Evolutionary conservation across 345 rosid species (phyloP), one percentile per base, ranked within the genome.

Genomic region (Salix suchowensis): DNA sequence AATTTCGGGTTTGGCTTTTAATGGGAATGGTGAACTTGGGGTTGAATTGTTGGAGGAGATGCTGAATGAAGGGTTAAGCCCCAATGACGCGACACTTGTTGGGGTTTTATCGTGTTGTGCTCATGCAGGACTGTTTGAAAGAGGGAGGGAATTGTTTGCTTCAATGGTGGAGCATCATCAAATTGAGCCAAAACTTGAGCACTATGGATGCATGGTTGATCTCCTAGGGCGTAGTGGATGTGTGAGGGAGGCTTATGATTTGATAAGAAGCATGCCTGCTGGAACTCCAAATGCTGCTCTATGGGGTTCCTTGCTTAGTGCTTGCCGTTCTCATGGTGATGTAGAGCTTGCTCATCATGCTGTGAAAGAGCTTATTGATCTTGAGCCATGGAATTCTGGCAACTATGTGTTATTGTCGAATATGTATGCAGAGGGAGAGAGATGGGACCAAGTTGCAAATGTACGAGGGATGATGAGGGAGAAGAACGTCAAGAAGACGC

Each of bases 171-270:
- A 32, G 70, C 67, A 15, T 30, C 79, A 87, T 74, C 65, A 74
- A 15, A 82, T 89, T 52, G 88, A 83, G 78, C 91, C 90, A 19
- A 86, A 83, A 74, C 82, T 83, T 1, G 97, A 86, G 83, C 97
- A 92, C 77, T 89, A 80, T 14, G 97, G 97, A 66, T 87, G 80
- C 14, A 85, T 92, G 97, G 90, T 89, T 76, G 95, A 92, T 84
- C 85, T 92, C 1, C 81, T 90, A 70, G 91, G 91, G 16, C 90
- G 97, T 11, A 32, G 79, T 50, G 95, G 97, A 48, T 58, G 72
- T 32, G 76, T 88, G 39, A 84, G 28, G 34, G 90, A 89, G 58
- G 97, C 95, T 16, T 88, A 83, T 82, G 90, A 87, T 79, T 72
- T 92, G 81, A 80, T 92, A 30, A 86, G 81, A 82, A 76, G 55